Percentiles rank a stretch among this genome's conserved stretches.
Conservation (phyloP, 1,284 basidiomycete species). For the Pseudozyma flocculosa region DNA sequence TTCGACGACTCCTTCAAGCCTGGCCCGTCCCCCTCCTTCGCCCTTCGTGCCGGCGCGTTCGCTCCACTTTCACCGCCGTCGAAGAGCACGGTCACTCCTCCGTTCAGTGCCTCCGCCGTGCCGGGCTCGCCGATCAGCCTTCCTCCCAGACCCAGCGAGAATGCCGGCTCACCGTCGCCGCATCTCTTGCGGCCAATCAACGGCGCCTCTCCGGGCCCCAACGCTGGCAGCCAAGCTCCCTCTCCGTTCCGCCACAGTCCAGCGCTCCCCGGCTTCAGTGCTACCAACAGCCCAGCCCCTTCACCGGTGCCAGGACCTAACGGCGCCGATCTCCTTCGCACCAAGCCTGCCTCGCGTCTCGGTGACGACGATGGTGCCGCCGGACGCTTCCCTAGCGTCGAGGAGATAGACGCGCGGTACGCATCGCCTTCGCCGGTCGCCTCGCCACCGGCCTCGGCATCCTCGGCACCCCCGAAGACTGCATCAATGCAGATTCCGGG, state of each 20-base stretch:
- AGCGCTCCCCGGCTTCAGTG: conserved; percentile 37
- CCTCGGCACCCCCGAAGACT: conserved; percentile 5
- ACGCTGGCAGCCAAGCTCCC: conserved; percentile 1
- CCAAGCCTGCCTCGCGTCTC: neutral
- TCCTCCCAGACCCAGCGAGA: neutral
- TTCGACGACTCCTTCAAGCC: conserved; percentile 5
- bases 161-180: neutral
- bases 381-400: conserved; percentile 41
- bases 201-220: neutral
- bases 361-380: conserved; percentile 8
- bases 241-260: conserved; percentile 37
- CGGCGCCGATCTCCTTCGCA: neutral
- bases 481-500: conserved; percentile 16
- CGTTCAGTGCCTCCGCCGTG: neutral
- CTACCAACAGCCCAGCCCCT: conserved; percentile 13
- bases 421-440: conserved; percentile 4
- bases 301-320: conserved; percentile 12
- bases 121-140: neutral
- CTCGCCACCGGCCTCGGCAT: conserved; percentile 2
- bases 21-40: neutral
- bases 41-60: neutral
- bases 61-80: neutral
- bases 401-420: conserved; percentile 41
- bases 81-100: neutral
- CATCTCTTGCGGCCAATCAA: neutral